phyloP scores from a whole-genome alignment of 208 protist species.

The Crithidia expoeki region DNA sequence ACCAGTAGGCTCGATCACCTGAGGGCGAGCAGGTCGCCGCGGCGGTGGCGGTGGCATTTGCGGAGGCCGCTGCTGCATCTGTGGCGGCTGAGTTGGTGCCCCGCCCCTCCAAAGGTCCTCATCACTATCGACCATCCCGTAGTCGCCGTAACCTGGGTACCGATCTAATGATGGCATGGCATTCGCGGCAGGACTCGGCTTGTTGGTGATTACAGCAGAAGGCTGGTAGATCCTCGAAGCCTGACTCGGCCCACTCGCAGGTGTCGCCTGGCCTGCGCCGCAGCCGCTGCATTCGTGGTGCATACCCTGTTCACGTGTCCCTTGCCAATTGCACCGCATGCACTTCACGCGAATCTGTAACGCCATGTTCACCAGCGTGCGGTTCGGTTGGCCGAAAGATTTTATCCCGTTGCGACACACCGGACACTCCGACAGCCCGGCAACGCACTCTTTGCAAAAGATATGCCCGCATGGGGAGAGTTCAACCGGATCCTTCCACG shows the following conservation, averaged over 20 bases:
- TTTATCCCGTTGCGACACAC: constrained; percentile 55
- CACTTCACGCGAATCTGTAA: constrained; percentile 60
- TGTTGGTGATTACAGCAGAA: too few relatives aligned
- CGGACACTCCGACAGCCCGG: constrained; percentile 48
- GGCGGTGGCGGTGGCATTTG: too few relatives aligned
- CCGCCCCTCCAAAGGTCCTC: constrained; percentile 26
- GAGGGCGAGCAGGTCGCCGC: constrained; percentile 13
- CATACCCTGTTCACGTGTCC: constrained; percentile 52
- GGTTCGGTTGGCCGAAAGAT: constrained; percentile 49
- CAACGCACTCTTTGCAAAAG: constrained; percentile 66
- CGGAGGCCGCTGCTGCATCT: too few relatives aligned
- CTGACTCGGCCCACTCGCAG: neutral
- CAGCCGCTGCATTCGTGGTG: constrained; percentile 30
- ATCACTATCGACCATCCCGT: too few relatives aligned
- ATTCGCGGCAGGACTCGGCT: constrained; percentile 7
- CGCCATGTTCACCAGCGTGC: constrained; percentile 75
- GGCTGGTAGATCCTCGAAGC: too few relatives aligned
- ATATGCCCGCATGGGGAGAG: constrained; percentile 49
- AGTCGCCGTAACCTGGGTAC: neutral
- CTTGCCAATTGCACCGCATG: constrained; percentile 61
- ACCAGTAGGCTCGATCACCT: constrained; percentile 51
- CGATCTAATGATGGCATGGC: constrained; percentile 12
- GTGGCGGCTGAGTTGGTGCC: constrained; percentile 2
- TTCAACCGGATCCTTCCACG: constrained; percentile 69
- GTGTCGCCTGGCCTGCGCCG: neutral